These are phyloP conservation scores for Vitis labrusca DNA, from an alignment of 164 flowering plant genomes.

Conservation along the genomic window DNA sequence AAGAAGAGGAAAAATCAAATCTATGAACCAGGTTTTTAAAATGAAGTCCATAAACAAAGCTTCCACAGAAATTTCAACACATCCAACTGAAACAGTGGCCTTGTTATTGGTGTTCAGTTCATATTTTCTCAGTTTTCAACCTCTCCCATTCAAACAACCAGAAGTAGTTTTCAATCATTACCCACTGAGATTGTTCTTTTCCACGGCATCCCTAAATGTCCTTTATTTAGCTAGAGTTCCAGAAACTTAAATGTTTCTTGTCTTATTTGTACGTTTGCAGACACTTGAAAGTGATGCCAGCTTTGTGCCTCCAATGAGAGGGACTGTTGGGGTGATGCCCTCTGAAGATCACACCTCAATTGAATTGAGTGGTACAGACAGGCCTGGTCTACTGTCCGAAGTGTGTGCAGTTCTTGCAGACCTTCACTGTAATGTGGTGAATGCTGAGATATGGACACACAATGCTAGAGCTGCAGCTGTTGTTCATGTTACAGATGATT, in stretches of 20 bases:
- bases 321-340: slow-evolving; percentile 55
- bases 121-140: too few relatives aligned
- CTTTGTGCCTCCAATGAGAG: slow-evolving; percentile 34
- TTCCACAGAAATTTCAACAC: too few relatives aligned
- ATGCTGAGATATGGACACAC: slow-evolving; percentile 96
- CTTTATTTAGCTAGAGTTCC: too few relatives aligned
- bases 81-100: too few relatives aligned
- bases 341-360: slow-evolving; percentile 55
- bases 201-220: too few relatives aligned
- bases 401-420: slow-evolving; percentile 87
- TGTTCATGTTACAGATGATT: slow-evolving; percentile 70
- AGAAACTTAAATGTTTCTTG: not conserved
- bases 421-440: slow-evolving; percentile 82
- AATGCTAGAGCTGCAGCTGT: slow-evolving; percentile 87
- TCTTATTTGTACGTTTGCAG: slow-evolving; percentile 20
- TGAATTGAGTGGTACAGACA: slow-evolving; percentile 80
- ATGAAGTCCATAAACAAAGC: too few relatives aligned
- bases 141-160: too few relatives aligned
- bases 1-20: too few relatives aligned
- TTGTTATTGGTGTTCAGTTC: too few relatives aligned
- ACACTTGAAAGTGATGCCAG: slow-evolving; percentile 46
- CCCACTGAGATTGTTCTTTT: too few relatives aligned
- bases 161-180: too few relatives aligned
- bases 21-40: too few relatives aligned
- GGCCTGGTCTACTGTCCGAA: slow-evolving; percentile 89